Percentiles rank a stretch among this genome's conserved stretches.
Conservation (phyloP, 108 stramenopile species). For the Licmophora abbreviata region DNA sequence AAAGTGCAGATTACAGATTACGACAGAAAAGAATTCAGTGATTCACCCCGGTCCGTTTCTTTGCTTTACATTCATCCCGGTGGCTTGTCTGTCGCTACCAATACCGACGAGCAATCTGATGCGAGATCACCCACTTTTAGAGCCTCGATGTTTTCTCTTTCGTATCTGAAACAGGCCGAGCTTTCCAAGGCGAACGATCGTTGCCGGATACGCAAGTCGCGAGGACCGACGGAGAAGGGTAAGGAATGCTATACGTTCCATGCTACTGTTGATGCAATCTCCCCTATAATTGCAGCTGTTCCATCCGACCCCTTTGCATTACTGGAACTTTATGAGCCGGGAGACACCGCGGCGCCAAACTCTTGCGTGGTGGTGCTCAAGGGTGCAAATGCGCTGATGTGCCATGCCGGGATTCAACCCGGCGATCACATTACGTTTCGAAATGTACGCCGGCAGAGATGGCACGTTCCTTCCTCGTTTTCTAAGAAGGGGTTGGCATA, state of each 20-base stretch:
- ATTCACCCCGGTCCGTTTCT: not conserved
- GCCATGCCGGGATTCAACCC: constrained; percentile 52
- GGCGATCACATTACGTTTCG: constrained; percentile 38
- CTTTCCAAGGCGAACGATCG: constrained; percentile 14
- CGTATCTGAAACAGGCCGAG: constrained; percentile 4
- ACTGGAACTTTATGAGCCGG: constrained; percentile 53
- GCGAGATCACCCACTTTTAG: not conserved
- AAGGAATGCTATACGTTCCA: constrained; percentile 10
- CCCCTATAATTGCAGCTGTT: constrained; percentile 59
- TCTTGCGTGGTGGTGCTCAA: constrained; percentile 50
- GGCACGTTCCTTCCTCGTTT: constrained; percentile 50
- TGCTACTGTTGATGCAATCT: constrained; percentile 59
- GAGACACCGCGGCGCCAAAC: constrained; percentile 10
- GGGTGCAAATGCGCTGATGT: constrained; percentile 35
- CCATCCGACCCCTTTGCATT: constrained; percentile 62
- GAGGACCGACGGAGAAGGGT: not conserved
- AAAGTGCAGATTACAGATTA: constrained; percentile 7
- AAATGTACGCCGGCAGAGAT: constrained; percentile 37
- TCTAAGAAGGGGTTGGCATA: constrained; percentile 13
- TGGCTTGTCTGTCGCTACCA: not conserved
- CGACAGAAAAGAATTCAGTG: not conserved
- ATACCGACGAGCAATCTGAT: not conserved
- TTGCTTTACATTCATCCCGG: not conserved
- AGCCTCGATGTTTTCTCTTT: not conserved
- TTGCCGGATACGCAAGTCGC: not conserved